Conservation (phyloP, 441 rosid genomes). For the Mallotus repandus region DNA sequence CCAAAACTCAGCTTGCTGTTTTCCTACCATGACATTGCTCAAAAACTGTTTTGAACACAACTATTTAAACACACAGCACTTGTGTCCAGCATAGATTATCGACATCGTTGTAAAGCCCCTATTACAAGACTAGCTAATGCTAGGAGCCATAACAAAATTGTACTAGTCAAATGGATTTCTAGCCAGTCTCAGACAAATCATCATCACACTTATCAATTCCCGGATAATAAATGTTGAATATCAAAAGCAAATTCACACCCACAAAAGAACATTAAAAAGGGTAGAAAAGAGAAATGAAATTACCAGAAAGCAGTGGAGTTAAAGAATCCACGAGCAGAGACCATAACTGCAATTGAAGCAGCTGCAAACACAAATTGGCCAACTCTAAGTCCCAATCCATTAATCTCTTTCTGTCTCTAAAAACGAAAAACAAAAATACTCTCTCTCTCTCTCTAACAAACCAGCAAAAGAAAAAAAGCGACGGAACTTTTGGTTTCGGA, state of each 20-base stretch:
- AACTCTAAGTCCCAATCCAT: conserved; percentile 43
- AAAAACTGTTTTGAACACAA: neutral
- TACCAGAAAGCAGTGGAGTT: conserved; percentile 58
- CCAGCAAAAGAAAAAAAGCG: neutral
- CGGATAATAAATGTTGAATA: neutral
- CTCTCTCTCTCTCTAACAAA: conserved; percentile 15
- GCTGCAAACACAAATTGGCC: conserved; percentile 52
- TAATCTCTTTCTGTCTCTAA: conserved; percentile 50
- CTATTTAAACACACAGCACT: neutral
- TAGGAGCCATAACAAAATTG: neutral
- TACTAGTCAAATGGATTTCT: neutral
- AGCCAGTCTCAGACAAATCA: neutral
- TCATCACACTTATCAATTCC: neutral
- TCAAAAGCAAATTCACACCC: neutral
- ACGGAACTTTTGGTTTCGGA: neutral
- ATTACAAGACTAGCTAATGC: no score
- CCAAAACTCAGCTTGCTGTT: neutral
- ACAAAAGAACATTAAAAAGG: neutral
- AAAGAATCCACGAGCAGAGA: conserved; percentile 41
- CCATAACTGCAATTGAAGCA: conserved; percentile 53
- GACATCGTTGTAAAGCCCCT: neutral
- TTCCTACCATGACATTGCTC: conserved; percentile 2
- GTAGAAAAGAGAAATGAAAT: neutral
- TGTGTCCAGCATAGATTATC: neutral
- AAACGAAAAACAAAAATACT: conserved; percentile 46